Percentiles rank a stretch among this genome's conserved stretches.
phyloP scores from a whole-genome alignment of 2,329 filamentous ascomycete genomes.

The Fusarium albidum region DNA sequence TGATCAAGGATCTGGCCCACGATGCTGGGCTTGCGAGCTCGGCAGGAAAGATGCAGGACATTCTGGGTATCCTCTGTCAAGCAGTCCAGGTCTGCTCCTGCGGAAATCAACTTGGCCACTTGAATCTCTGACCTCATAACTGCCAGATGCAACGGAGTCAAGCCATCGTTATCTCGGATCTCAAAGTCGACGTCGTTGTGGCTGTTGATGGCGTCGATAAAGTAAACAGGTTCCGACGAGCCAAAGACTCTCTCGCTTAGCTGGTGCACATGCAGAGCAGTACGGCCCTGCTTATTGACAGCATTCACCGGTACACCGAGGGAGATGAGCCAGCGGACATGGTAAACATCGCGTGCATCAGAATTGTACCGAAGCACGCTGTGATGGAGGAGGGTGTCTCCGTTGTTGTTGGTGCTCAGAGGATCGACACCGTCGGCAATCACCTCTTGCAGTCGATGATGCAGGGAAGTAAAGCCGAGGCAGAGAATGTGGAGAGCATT shows the following conservation, averaged over 20 bases:
- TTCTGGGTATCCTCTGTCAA: conserved; percentile 28
- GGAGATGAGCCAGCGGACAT: conserved; percentile 22
- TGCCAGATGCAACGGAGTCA: conserved; percentile 29
- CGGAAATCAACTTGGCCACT: conserved; percentile 7
- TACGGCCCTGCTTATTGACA: conserved; percentile 19
- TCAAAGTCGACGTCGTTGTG: conserved; percentile 10
- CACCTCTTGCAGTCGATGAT: not conserved
- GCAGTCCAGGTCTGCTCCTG: conserved; percentile 8
- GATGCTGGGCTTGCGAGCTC: conserved; percentile 22
- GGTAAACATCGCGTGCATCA: not conserved
- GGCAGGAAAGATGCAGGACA: conserved; percentile 30
- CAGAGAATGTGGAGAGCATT: conserved; percentile 20
- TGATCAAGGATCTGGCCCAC: conserved; percentile 16
- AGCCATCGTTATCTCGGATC: conserved; percentile 19
- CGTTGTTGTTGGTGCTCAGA: conserved; percentile 18
- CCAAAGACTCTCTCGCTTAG: not conserved
- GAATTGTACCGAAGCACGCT: conserved; percentile 1
- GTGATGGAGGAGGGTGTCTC: conserved; percentile 27
- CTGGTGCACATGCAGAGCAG: conserved; percentile 26
- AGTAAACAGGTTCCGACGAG: not conserved
- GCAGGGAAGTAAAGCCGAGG: not conserved
- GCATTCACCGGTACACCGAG: conserved; percentile 26
- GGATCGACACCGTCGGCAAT: conserved; percentile 19
- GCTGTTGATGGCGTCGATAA: conserved; percentile 17
- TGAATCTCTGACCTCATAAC: conserved; percentile 18